A percentile compares a stretch with the other conserved stretches of the same genome.
phyloP scores from a whole-genome alignment of 2,329 filamentous ascomycete species.

The Alternaria postmessia region DNA sequence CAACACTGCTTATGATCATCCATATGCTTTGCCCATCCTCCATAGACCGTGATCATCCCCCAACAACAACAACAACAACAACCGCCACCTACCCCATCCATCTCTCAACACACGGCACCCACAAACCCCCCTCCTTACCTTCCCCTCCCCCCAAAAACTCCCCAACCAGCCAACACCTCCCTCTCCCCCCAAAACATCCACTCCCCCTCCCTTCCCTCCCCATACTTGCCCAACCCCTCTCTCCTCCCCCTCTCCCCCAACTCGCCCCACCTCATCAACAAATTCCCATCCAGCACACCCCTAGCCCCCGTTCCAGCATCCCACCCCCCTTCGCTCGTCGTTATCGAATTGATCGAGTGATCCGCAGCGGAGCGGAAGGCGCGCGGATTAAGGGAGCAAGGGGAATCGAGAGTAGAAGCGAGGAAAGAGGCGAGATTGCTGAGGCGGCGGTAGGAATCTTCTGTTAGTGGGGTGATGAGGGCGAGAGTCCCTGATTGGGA shows the following conservation, averaged over 20 bases:
- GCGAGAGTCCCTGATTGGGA: slow-evolving; percentile 75
- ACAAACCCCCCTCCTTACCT: too few species aligned
- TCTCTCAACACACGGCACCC: not conserved
- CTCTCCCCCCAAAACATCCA: slow-evolving; percentile 76
- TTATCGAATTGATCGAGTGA: not conserved
- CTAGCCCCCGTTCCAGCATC: slow-evolving; percentile 59
- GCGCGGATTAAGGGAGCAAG: slow-evolving; percentile 78
- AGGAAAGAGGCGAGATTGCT: slow-evolving; percentile 83
- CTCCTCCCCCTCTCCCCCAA: slow-evolving; percentile 73
- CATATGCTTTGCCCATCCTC: too few species aligned
- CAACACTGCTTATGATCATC: too few species aligned
- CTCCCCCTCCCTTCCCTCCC: slow-evolving; percentile 67
- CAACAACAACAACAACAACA: too few species aligned
- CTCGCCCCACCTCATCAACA: slow-evolving; percentile 79
- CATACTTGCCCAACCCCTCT: slow-evolving; percentile 79
- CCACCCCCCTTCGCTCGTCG: slow-evolving; percentile 47
- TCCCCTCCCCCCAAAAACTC: slow-evolving; percentile 57
- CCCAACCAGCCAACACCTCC: slow-evolving; percentile 70
- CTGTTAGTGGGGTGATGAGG: slow-evolving; percentile 77
- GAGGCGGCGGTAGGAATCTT: slow-evolving; percentile 83
- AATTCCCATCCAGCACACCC: slow-evolving; percentile 78
- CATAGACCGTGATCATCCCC: too few species aligned
- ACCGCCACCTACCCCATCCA: not conserved
- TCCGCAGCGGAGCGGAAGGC: slow-evolving; percentile 69
- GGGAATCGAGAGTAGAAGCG: slow-evolving; percentile 73